Evolutionary conservation across 176 grass and related monocot species (phyloP).

Genomic region (Guadua angustifolia): DNA sequence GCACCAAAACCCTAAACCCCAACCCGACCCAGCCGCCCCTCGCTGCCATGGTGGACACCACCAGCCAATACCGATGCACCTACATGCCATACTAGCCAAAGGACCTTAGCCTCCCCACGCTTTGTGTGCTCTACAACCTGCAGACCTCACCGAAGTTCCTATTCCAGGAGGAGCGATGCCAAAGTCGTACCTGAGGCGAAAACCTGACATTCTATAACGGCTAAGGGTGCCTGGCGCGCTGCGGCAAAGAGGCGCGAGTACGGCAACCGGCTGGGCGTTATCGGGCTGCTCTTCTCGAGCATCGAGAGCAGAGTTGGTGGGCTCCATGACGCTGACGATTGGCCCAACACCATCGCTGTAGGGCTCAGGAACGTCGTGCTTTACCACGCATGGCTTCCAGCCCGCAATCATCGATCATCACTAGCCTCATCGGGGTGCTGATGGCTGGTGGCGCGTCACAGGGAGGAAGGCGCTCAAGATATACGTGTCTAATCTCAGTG

Average conservation of each 20-base stretch:
- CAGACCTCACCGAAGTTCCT: conserved; percentile 80
- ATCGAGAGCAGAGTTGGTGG: conserved; percentile 60
- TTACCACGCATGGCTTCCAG: conserved; percentile 47
- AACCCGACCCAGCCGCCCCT: background rate
- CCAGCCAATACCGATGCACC: conserved; percentile 17
- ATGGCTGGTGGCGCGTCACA: conserved; percentile 58
- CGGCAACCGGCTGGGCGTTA: conserved; percentile 60
- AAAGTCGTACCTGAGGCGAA: conserved; percentile 55
- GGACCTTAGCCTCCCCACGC: conserved; percentile 35
- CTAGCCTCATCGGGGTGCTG: conserved; percentile 59
- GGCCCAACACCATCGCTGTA: conserved; percentile 71
- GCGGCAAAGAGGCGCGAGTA: conserved; percentile 55
- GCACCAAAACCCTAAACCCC: conserved; percentile 37
- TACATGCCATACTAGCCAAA: conserved; percentile 60
- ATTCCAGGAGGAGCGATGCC: conserved; percentile 54
- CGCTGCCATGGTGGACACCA: conserved; percentile 37
- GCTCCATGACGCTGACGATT: conserved; percentile 62
- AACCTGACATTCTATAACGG: conserved; percentile 63
- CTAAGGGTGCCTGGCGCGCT: conserved; percentile 49
- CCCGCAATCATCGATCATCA: conserved; percentile 54
- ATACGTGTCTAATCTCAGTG: conserved; percentile 46
- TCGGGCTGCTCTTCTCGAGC: conserved; percentile 62
- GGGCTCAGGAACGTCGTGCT: conserved; percentile 63
- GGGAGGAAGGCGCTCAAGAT: conserved; percentile 53
- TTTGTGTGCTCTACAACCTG: conserved; percentile 65